Evolutionary conservation across 306 rosid species (phyloP), one percentile per base, ranked within the genome.

Genomic region (Quercus rubra): DNA sequence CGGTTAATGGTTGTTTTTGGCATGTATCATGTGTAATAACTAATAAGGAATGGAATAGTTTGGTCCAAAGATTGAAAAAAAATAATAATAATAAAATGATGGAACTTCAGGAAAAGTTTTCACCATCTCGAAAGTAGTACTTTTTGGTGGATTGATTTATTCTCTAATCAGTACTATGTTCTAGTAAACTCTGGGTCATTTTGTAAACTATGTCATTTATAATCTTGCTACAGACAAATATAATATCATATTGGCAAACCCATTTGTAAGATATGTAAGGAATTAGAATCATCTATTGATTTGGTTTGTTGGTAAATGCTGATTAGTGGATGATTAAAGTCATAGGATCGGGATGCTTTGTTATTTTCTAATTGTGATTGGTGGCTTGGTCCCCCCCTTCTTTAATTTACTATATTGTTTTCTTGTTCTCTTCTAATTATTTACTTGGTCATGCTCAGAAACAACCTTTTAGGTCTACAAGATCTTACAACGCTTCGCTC

Each of bases 381-480:
- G 78, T 79, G 56, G 62, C 57, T 70, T 70, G 70, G 70, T 70
- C 15, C 55, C n/a, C 35, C 5, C 35, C 4, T 14, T 11, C 1
- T 38, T 38, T 61, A 27, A 1, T 17, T 55, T 27, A 68, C 41
- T 68, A 54, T 55, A 77, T 20, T 52, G 31, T 17, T 62, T 6
- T n/a, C 17, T 52, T 46, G 15, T 4, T 23, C 33, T 61, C 33
- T 20, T 79, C 75, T 75, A 70, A 27, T 74, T 73, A 27, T 19
- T 81, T 79, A 33, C 62, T 56, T 46, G 66, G 81, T 79, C 38
- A 84, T 75, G 67, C 72, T 59, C 73, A 46, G 43, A 82, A 76
- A 6, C 77, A 70, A 73, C 79, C 83, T 80, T 82, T 70, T 41
- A 41, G 46, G 46, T 41, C 46, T 41, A 8, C 46, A 41, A 41